Evolutionary conservation across 23 red algal genomes (phyloP).

Genomic region (Porphyridium purpureum): DNA sequence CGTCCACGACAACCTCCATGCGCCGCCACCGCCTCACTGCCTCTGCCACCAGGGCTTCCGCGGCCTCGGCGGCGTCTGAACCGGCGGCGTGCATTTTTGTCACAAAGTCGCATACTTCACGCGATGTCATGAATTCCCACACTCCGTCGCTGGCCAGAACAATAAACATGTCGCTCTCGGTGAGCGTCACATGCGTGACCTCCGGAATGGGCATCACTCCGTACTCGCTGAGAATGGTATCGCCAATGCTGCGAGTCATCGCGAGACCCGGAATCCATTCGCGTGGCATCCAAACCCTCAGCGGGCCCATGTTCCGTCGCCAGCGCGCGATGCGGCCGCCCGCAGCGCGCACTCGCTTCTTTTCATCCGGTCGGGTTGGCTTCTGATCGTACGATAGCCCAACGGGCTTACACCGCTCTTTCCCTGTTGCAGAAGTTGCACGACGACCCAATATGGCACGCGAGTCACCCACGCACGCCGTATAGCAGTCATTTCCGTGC

Average conservation of each 20-base stretch:
- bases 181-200: constrained; percentile 25
- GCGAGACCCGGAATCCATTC: constrained; percentile 87
- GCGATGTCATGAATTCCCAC: constrained; percentile 95
- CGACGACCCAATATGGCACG: constrained; percentile 50
- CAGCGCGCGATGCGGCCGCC: constrained; percentile 82
- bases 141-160: constrained; percentile 90
- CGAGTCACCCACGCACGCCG: constrained; percentile 69
- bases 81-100: constrained; percentile 45
- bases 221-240: constrained; percentile 43
- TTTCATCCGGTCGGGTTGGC: constrained; percentile 63
- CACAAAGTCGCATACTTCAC: too few species aligned
- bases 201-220: constrained; percentile 74
- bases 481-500: constrained; percentile 28
- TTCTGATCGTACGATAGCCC: constrained; percentile 74
- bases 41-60: constrained; percentile 62
- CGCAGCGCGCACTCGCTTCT: constrained; percentile 33
- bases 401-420: constrained; percentile 22
- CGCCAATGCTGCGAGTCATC: constrained; percentile 91
- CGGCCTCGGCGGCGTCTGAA: constrained; percentile 28
- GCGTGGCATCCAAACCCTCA: constrained; percentile 78
- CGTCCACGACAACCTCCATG: constrained; percentile 83
- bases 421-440: too few species aligned
- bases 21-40: constrained; percentile 64
- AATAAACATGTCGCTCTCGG: constrained; percentile 43
- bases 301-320: constrained; percentile 71